These are phyloP conservation scores for Nothophytophthora sp. DNA, from an alignment of 352 stramenopile species.

Conservation along the genomic window DNA sequence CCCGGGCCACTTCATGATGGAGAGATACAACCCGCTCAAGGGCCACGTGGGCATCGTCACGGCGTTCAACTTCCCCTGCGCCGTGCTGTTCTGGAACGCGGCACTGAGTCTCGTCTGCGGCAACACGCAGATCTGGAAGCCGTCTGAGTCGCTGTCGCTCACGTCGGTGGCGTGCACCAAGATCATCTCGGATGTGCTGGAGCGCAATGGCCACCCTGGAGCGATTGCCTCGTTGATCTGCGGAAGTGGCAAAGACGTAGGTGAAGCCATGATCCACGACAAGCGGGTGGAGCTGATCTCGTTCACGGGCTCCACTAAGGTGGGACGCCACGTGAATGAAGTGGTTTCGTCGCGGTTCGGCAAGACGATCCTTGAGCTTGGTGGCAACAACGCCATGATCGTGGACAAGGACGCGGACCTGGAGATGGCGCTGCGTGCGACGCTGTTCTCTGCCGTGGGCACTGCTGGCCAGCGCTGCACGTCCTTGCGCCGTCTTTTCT, in stretches of 20 bases:
- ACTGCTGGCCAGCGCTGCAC: conserved; percentile 93
- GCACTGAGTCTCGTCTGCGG: conserved; percentile 89
- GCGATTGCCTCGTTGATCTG: conserved; percentile 88
- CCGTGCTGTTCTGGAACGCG: conserved; percentile 92
- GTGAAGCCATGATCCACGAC: conserved; percentile 86
- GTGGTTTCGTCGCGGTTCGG: conserved; percentile 90
- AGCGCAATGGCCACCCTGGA: conserved; percentile 82
- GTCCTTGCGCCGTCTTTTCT: conserved; percentile 89
- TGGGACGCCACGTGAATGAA: conserved; percentile 87
- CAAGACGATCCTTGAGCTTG: conserved; percentile 91
- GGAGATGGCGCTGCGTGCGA: conserved; percentile 89
- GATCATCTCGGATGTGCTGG: conserved; percentile 88
- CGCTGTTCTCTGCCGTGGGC: conserved; percentile 91
- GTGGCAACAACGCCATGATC: conserved; percentile 95
- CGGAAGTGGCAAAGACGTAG: conserved; percentile 77
- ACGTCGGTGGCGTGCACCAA: conserved; percentile 92
- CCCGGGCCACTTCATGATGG: conserved; percentile 93
- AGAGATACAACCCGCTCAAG: conserved; percentile 93
- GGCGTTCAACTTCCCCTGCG: conserved; percentile 94
- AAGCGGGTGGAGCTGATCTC: conserved; percentile 89
- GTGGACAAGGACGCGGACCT: conserved; percentile 91
- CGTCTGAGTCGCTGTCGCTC: conserved; percentile 88
- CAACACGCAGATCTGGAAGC: conserved; percentile 94
- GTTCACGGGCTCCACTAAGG: conserved; percentile 91
- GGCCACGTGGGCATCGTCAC: conserved; percentile 93